Conservation (phyloP, 768 basidiomycete genomes). For the Suillus cothurnatus region DNA sequence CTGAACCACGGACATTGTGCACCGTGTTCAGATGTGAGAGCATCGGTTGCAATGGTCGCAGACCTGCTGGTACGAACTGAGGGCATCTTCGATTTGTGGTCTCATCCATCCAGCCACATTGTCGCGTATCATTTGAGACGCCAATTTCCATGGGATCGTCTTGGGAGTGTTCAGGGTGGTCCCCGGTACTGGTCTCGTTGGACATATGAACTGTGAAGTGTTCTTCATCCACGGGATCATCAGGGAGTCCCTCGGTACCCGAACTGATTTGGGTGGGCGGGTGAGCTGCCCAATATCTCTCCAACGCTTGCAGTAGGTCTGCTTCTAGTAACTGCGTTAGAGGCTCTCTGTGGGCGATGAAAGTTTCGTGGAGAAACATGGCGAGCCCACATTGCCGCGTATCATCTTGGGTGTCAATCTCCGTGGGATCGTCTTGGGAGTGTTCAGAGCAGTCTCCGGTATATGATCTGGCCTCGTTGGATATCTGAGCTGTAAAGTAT, state of each 20-base stretch:
- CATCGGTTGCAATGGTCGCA: background rate
- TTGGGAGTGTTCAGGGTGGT: constrained; percentile 13
- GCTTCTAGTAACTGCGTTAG: background rate
- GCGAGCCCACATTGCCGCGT: background rate
- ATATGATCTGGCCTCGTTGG: background rate
- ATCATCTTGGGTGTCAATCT: background rate
- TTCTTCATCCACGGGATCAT: too few species aligned
- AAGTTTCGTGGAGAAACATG: background rate
- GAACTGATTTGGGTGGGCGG: too few species aligned
- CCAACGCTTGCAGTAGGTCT: background rate
- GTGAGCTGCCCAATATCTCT: constrained; percentile 12
- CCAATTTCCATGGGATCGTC: constrained; percentile 8
- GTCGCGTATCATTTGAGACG: too few species aligned
- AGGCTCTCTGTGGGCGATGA: background rate
- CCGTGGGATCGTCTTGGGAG: constrained; percentile 9
- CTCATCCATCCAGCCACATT: constrained; percentile 14
- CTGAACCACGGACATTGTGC: constrained; percentile 19
- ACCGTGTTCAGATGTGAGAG: constrained; percentile 17
- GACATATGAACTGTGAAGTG: background rate
- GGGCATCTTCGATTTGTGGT: constrained; percentile 1
- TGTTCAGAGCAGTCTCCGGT: constrained; percentile 12
- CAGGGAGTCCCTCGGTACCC: too few species aligned
- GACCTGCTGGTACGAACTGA: constrained; percentile 5
- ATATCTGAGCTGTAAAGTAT: too few species aligned
- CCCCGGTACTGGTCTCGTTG: background rate